Base-by-base conservation (phyloP, 2,329 filamentous ascomycete genomes). In the Colletotrichum karsti region DNA sequence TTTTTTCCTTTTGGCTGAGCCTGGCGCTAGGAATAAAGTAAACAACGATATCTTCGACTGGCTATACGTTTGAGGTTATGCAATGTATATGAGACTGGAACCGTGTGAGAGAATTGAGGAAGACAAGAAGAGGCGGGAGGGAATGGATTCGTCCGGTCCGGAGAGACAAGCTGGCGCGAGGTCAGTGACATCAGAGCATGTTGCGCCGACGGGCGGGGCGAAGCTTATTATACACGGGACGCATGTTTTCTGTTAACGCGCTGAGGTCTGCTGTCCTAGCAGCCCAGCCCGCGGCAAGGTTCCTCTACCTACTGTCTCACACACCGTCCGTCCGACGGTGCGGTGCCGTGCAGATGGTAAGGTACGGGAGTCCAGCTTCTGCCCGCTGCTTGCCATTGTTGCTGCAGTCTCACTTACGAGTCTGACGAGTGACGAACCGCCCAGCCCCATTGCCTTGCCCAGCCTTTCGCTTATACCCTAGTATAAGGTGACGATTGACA, bases 111-210 rank as follows among this genome's bases (percentile, higher is more conserved):
- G n/a, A n/a, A 37, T 55, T 30, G 48, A 26, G 8, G 20, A 26
- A 9, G 28, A 39, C 13, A 39, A 39, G 10, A 41, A 44, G 39
- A 56, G 10, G 1, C 5, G 33, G 20, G 46, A 26, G 13, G 37
- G 33, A 9, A 22, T 26, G 33, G 22, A 30, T 12, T 46, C 28
- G 37, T 26, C 33, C 37, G 35, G 28, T 33, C 12, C 41, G 62
- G 53, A 42, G 41, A 54, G 53, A 53, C 53, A 41, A 44, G 57
- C 42, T 41, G 58, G 46, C 53, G 46, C 35, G 37, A 44, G 65
- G 60, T 54, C 46, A 68, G 65, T 65, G 65, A 65, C 61, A 68
- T 68, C 46, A 68, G 65, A 65, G 46, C 44, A 48, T 64, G 54
- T 53, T 59, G 53, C 37, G 54, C 37, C 60, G 60, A 58, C 46